Evolutionary conservation across 2,329 filamentous ascomycete genomes (phyloP).

Genomic region (Diplodia seriata): DNA sequence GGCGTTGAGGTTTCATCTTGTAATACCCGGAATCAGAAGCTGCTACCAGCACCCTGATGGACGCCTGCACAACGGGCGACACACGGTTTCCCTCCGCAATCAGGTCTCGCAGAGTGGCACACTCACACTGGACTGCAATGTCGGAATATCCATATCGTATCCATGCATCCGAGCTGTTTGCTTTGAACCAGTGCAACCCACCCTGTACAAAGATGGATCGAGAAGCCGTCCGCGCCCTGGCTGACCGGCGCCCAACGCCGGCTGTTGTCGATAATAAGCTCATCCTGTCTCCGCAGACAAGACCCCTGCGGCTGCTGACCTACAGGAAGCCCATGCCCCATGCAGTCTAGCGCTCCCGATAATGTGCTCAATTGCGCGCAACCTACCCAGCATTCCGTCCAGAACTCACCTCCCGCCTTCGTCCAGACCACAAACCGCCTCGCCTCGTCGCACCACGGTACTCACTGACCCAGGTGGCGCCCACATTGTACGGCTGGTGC

Average conservation of each 20-base stretch:
- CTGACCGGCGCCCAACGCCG: background rate
- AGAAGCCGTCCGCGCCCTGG: background rate
- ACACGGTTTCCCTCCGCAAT: background rate
- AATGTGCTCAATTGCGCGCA: slow-evolving; percentile 34
- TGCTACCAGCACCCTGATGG: too few relatives aligned
- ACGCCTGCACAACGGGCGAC: background rate
- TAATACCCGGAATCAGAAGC: background rate
- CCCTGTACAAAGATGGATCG: too few relatives aligned
- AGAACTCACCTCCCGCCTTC: slow-evolving; percentile 20
- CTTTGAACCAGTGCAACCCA: too few relatives aligned
- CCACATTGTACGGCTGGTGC: background rate
- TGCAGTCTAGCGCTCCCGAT: slow-evolving; percentile 13
- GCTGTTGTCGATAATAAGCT: slow-evolving; percentile 19
- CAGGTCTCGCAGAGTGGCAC: background rate
- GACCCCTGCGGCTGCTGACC: slow-evolving; percentile 10
- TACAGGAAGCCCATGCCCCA: background rate
- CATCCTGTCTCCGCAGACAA: slow-evolving; percentile 14
- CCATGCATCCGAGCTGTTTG: too few relatives aligned
- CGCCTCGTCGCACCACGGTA: slow-evolving; percentile 21
- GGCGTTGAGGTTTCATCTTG: background rate
- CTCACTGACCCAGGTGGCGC: slow-evolving; percentile 14
- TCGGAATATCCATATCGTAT: too few relatives aligned
- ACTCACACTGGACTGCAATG: background rate
- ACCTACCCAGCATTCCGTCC: slow-evolving; percentile 16
- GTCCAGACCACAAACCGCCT: background rate